Evolutionary conservation across 2,329 filamentous ascomycete genomes (phyloP), one percentile per base, ranked within the genome.

Genomic region (Beauveria scarabaeidicola): DNA sequence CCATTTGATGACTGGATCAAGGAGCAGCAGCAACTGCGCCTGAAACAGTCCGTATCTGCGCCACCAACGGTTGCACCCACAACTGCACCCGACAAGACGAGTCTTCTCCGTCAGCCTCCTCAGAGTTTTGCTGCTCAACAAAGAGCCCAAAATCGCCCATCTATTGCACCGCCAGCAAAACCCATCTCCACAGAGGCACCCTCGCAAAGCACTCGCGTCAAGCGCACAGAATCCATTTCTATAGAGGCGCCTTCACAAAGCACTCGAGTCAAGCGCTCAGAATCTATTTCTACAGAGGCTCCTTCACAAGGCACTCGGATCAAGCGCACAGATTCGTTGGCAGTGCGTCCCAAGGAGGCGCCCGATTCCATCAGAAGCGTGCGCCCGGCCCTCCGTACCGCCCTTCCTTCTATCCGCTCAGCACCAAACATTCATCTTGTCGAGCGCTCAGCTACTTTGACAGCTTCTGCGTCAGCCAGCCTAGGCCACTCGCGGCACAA

Each of bases 41-140:
- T 64, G 13, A 70, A 65, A 52, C 64, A 71, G 63, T 56, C 70
- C 61, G 62, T 70, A 65, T 66, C 72, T 52, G 61, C 65, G 48
- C 61, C 70, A 63, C 63, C 70, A 2, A 27, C 25, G 29, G 40
- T 41, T 9, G 10, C 50, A 17, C 19, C 27, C 15, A 25, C 57
- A 68, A 23, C 71, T 68, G 46, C 68, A 66, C 19, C 61, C 70
- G 40, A 59, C 1, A 72, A 75, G 0, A 70, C 75, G 0, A 76
- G 76, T 5, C 70, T 83, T 5, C 69, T 84, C 23, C 76, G 78
- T 40, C 80, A 77, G 40, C 81, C 78, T 2, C 82, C 82, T 10
- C 84, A 87, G 67, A 87, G 84, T 67, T 87, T 86, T 69, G 84
- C 84, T 13, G 84, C 84, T 3, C 84, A 87, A 64, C 84, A 87